Base-by-base conservation (phyloP, 2,329 filamentous ascomycete genomes). In the Ophiosphaerella korrae region DNA sequence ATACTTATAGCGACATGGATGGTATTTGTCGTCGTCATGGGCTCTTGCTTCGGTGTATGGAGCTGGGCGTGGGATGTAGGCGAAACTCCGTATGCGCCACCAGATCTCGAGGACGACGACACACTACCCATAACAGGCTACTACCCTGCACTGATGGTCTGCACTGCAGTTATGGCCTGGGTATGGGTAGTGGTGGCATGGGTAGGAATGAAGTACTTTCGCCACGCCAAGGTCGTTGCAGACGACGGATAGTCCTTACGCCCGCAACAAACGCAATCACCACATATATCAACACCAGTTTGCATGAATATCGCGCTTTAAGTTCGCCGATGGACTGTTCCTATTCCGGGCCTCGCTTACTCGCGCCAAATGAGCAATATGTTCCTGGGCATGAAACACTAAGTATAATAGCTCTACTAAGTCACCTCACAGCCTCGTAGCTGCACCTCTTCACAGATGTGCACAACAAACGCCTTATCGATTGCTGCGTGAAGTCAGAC, bases 151-250 rank as follows among this genome's bases (percentile, higher is more conserved):
- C 78, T 99, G 66, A 89, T 97, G 58, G 94, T 97, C 51, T 78
- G 97, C 61, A 97, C 93, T 3, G 88, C 92, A 3, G 90, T 99
- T 24, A 97, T 99, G 90, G 92, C 92, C 14, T 99, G 94, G 94
- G 91, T 97, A 5, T 99, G 94, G 94, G 94, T 97, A 14, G 86
- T 96, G 11, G 87, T 95, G 50, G 94, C 95, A 9, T 99, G 94
- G 94, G 88, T 97, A 42, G 94, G 94, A 21, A 97, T 99, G 93
- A 99, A 99, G 74, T 97, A 97, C 74, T 99, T 99, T 71, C 86
- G 92, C 63, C 94, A 99, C 79, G 93, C 94, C 31, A 96, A 96
- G 78, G 95, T 97, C 68, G 90, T 81, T 39, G 82, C 80, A 16
- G 83, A 84, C 33, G 82, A 84, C 42, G 63, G 64, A 29, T 72